A percentile compares a stretch with the other conserved stretches of the same genome.
Evolutionary conservation across 371 early-diverging fungal species (phyloP).

Genomic region (Zopfochytrium polystomum): DNA sequence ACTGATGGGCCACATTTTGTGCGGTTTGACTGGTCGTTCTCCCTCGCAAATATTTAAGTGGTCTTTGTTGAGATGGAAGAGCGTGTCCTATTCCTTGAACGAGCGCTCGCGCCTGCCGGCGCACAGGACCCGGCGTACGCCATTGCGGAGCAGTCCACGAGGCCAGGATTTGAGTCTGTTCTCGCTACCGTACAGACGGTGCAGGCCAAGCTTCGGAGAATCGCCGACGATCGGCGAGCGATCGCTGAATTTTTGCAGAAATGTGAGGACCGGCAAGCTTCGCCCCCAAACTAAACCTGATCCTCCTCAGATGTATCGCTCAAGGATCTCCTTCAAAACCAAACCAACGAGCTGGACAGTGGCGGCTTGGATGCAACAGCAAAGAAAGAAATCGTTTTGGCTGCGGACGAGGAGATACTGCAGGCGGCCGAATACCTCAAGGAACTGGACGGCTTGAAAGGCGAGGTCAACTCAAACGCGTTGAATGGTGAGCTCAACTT

Average conservation of each 20-base stretch:
- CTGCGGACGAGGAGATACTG: constrained; percentile 33
- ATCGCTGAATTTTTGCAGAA: constrained; percentile 25
- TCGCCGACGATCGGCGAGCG: constrained; percentile 13
- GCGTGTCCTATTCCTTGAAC: too few relatives aligned
- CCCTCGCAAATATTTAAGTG: too few relatives aligned
- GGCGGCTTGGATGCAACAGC: constrained; percentile 28
- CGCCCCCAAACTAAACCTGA: neutral
- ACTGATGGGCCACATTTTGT: too few relatives aligned
- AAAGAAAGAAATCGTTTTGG: constrained; percentile 37
- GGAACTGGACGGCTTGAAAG: constrained; percentile 29
- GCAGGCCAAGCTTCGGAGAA: constrained; percentile 3
- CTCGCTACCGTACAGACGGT: too few relatives aligned
- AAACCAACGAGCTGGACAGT: constrained; percentile 26
- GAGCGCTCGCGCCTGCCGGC: too few relatives aligned
- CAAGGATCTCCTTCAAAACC: constrained; percentile 24
- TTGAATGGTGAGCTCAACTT: constrained; percentile 25
- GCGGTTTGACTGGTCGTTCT: too few relatives aligned
- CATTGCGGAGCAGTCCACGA: too few relatives aligned
- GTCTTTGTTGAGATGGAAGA: too few relatives aligned
- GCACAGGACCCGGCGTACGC: too few relatives aligned
- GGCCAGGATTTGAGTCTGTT: too few relatives aligned
- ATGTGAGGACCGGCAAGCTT: constrained; percentile 7
- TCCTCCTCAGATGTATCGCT: constrained; percentile 21
- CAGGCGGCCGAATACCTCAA: constrained; percentile 25
- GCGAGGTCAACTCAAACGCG: constrained; percentile 29